These are phyloP conservation scores for Nemania bipapillata DNA, from an alignment of 2,329 filamentous ascomycete genomes.

Conservation along the genomic window DNA sequence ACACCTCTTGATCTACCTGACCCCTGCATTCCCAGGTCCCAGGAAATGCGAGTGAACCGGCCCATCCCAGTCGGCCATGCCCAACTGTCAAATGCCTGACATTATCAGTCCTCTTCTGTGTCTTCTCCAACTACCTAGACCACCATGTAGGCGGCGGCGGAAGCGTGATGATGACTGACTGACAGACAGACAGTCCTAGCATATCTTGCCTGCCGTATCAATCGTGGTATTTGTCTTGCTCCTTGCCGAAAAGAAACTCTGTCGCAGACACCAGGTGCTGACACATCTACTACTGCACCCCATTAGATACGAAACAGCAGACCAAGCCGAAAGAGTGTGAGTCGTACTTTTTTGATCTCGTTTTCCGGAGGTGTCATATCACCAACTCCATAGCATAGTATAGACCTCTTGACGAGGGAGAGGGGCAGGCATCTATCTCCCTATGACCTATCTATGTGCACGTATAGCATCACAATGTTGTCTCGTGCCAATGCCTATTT, in stretches of 20 bases:
- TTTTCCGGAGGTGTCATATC: slow-evolving; percentile 26
- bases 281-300: slow-evolving; percentile 16
- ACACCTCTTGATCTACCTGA: slow-evolving; percentile 34
- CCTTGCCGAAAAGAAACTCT: slow-evolving; percentile 27
- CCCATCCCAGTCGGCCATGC: slow-evolving; percentile 41
- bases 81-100: slow-evolving; percentile 31
- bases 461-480: background rate
- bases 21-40: slow-evolving; percentile 46
- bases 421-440: slow-evolving; percentile 19
- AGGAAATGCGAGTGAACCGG: slow-evolving; percentile 43
- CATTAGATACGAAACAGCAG: slow-evolving; percentile 25
- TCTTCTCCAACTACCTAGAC: slow-evolving; percentile 14
- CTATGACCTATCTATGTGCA: background rate
- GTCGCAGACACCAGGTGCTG: slow-evolving; percentile 23
- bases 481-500: slow-evolving; percentile 20
- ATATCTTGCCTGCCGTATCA: slow-evolving; percentile 29
- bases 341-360: slow-evolving; percentile 29
- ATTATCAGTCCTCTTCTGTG: slow-evolving; percentile 29
- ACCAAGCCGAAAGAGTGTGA: slow-evolving; percentile 27
- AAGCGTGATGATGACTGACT: slow-evolving; percentile 18
- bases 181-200: slow-evolving; percentile 19
- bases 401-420: slow-evolving; percentile 4
- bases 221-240: slow-evolving; percentile 28
- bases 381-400: background rate
- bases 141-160: slow-evolving; percentile 9